Base-by-base conservation (phyloP, 2,329 filamentous ascomycete genomes). In the Clarireedia hainanense region DNA sequence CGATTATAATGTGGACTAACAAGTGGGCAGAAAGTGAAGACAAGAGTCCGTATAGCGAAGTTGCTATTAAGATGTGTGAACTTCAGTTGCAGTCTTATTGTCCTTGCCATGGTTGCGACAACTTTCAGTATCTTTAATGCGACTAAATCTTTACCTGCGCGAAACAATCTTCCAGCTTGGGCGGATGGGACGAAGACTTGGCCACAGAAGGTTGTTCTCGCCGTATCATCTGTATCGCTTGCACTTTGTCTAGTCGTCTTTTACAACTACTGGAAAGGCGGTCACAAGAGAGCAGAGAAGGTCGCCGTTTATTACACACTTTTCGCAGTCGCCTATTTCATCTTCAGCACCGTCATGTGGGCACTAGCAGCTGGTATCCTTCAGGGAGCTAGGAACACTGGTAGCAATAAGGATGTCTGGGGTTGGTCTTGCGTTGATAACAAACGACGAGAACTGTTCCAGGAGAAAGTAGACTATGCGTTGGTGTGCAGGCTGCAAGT, bases 361-460 rank as follows among this genome's bases (percentile, higher is more conserved):
- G 85, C 86, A 54, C 76, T 94, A 36, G 91, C 89, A 34, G 91
- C 91, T 40, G 89, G 85, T 57, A 74, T 96, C 56, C 81, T 96
- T 66, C 91, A 97, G 70, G 81, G 87, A 65, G 83, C 84, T 56
- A 88, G 86, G 70, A 80, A 83, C 66, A 88, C 80, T 68, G 83
- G 82, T 68, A 75, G 82, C 61, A 88, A 88, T 67, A 84, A 96
- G 72, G 94, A 99, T 72, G 82, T 99, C 72, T 99, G 94, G 94
- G 91, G 92, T 58, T 99, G 94, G 94, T 84, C 90, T n/a, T 99
- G 94, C 72, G 86, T 91, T 56, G 81, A 95, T 67, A 97, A 96
- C 71, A 83, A 85, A 62, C 85, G 92, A 59, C 76, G 85, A 55
- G 74, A 90, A 50, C 75, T 96, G 52, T 97, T 92, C 71, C 70